phyloP scores from a whole-genome alignment of 805 yeast genomes.

The Candida andamanensis region DNA sequence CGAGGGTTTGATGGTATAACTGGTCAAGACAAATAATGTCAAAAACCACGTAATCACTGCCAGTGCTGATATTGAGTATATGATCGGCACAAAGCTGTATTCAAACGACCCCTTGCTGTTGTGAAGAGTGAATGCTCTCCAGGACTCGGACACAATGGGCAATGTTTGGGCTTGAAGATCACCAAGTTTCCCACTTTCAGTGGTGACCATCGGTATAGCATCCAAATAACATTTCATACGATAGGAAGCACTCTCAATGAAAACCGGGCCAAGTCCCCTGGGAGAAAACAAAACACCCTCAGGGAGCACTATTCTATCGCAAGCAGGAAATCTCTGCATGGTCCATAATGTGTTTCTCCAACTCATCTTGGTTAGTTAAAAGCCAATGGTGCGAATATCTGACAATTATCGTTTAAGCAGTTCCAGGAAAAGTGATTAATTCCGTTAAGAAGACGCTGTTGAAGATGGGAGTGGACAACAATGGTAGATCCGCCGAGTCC shows the following conservation, averaged over 20 bases:
- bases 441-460: too few species aligned
- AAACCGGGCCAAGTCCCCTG: slow-evolving; percentile 16
- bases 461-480: too few species aligned
- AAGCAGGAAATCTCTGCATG: slow-evolving; percentile 23
- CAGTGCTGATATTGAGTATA: slow-evolving; percentile 59
- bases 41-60: slow-evolving; percentile 60
- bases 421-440: too few species aligned
- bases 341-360: slow-evolving; percentile 26
- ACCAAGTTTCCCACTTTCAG: slow-evolving; percentile 30
- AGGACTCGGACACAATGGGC: slow-evolving; percentile 43
- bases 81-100: slow-evolving; percentile 55
- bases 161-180: slow-evolving; percentile 25
- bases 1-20: slow-evolving; percentile 60
- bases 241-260: slow-evolving; percentile 20
- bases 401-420: too few species aligned
- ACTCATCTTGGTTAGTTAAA: too few species aligned
- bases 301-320: slow-evolving; percentile 23
- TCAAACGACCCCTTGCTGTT: slow-evolving; percentile 41
- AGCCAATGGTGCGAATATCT: too few species aligned
- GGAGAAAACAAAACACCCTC: slow-evolving; percentile 33
- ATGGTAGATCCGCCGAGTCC: too few species aligned
- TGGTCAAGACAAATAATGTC: slow-evolving; percentile 60
- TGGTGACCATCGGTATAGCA: slow-evolving; percentile 32
- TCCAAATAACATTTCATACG: slow-evolving; percentile 28
- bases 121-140: slow-evolving; percentile 40